Base-by-base conservation (phyloP, 495 filamentous ascomycete genomes). In the Durotheca rogersii region DNA sequence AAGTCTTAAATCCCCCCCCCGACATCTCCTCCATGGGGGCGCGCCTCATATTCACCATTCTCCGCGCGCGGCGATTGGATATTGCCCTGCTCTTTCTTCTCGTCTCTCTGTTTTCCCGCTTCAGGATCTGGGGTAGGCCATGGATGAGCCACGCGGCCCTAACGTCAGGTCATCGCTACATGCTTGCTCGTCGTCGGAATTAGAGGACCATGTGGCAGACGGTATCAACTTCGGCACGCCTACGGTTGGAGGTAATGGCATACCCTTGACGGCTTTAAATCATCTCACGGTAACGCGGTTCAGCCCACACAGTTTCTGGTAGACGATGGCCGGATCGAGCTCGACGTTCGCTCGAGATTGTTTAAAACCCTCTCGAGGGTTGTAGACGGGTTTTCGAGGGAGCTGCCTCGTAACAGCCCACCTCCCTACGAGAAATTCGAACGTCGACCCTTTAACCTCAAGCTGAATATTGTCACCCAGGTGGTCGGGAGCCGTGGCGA, bases 401-500 rank as follows among this genome's bases (percentile, higher is more conserved):
- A 42, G 10, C 9, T 4, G 20, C 27, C 23, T 6, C 27, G 16
- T 17, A 25, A 31, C 18, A 15, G 31, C 12, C 39, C 25, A 16
- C 39, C 25, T 7, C 12, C 25, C 3, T 42, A 42, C 25, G 23
- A 30, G 39, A 42, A 31, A 30, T 30, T 7, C 4, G 39, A 42
- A n/a, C 6, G 19, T 1, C 37, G 19, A 1, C 37, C 25, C 19
- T 41, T 41, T 14, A 27, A 25, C 37, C 37, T 41, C 37, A 41
- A 41, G 34, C 57, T 85, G 31, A 84, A 86, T 61, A 74, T 85
- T 48, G 82, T 82, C 18, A 81, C 85, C 21, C 81, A 84, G 11
- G 74, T 86, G 4, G 73, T 86, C 12, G 83, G 82, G 11, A 76
- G 73, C 7, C 73, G 81, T 0, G 83, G 81, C 3, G 82, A 85